phyloP scores from a whole-genome alignment of 352 stramenopile species.

The Globisporangium spiculum region DNA sequence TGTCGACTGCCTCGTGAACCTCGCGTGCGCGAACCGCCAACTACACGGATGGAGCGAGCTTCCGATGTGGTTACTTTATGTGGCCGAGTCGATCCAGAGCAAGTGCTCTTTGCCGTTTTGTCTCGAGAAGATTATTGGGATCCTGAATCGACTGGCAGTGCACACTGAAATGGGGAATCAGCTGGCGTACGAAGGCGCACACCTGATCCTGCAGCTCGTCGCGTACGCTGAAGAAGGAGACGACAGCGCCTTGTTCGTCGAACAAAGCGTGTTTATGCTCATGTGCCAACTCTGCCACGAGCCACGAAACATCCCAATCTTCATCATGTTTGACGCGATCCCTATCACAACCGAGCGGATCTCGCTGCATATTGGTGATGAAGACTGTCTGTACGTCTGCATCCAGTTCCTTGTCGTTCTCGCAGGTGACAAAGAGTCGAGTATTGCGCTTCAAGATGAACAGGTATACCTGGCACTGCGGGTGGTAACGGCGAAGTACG shows the following conservation, averaged over 20 bases:
- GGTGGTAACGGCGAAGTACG: constrained; percentile 22
- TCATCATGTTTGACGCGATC: constrained; percentile 42
- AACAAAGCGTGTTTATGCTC: constrained; percentile 29
- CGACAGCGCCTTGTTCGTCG: constrained; percentile 21
- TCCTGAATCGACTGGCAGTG: constrained; percentile 33
- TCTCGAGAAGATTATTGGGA: constrained; percentile 47
- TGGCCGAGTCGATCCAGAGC: constrained; percentile 30
- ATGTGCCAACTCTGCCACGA: constrained; percentile 36
- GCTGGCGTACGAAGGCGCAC: constrained; percentile 25
- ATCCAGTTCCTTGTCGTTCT: constrained; percentile 33
- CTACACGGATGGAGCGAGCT: constrained; percentile 30
- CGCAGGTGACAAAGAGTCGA: constrained; percentile 20
- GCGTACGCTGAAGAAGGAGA: constrained; percentile 7
- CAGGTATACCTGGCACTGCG: constrained; percentile 23
- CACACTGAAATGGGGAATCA: constrained; percentile 20
- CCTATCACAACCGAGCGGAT: constrained; percentile 32
- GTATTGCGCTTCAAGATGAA: constrained; percentile 21
- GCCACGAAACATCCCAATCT: constrained; percentile 21
- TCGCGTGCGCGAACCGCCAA: constrained; percentile 33
- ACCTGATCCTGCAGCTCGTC: constrained; percentile 31
- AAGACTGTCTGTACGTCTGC: constrained; percentile 27
- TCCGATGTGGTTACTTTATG: constrained; percentile 27
- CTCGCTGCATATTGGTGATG: constrained; percentile 23
- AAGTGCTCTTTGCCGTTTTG: constrained; percentile 17
- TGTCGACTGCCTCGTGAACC: constrained; percentile 45